phyloP scores from a whole-genome alignment of 352 stramenopile species.

The Phytophthora megakarya region DNA sequence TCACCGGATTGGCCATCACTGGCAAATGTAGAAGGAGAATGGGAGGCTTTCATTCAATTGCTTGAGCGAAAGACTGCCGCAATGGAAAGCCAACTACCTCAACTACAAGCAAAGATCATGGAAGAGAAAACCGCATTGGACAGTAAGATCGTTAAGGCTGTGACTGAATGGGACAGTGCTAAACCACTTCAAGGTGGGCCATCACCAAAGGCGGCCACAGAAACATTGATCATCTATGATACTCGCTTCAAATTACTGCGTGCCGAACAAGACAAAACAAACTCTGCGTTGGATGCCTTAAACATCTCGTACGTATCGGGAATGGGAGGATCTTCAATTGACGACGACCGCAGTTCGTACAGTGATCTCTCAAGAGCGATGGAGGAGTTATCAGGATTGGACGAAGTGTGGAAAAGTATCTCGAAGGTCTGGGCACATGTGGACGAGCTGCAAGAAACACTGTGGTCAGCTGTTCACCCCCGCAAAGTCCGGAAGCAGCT shows the following conservation, averaged over 20 bases:
- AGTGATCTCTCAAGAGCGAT: slow-evolving; percentile 72
- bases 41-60: slow-evolving; percentile 93
- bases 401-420: slow-evolving; percentile 98
- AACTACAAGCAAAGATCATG: slow-evolving; percentile 97
- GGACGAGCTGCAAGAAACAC: slow-evolving; percentile 93
- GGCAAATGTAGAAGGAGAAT: slow-evolving; percentile 96
- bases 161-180: slow-evolving; percentile 78
- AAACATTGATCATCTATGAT: slow-evolving; percentile 86
- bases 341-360: slow-evolving; percentile 80
- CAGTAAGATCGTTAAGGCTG: slow-evolving; percentile 77
- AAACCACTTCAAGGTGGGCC: slow-evolving; percentile 83
- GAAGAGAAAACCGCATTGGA: slow-evolving; percentile 94
- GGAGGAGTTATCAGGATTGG: slow-evolving; percentile 95
- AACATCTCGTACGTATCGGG: slow-evolving; percentile 75
- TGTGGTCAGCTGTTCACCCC: slow-evolving; percentile 94
- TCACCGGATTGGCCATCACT: slow-evolving; percentile 96
- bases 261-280: slow-evolving; percentile 95
- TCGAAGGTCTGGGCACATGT: slow-evolving; percentile 88
- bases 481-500: slow-evolving; percentile 96
- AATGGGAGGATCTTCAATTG: slow-evolving; percentile 56
- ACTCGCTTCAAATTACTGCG: slow-evolving; percentile 82
- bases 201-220: slow-evolving; percentile 72
- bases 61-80: slow-evolving; percentile 87
- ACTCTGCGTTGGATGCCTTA: slow-evolving; percentile 95
- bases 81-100: slow-evolving; percentile 97